Conservation (phyloP, 106 monocot species). For the Platanthera zijinensis region DNA sequence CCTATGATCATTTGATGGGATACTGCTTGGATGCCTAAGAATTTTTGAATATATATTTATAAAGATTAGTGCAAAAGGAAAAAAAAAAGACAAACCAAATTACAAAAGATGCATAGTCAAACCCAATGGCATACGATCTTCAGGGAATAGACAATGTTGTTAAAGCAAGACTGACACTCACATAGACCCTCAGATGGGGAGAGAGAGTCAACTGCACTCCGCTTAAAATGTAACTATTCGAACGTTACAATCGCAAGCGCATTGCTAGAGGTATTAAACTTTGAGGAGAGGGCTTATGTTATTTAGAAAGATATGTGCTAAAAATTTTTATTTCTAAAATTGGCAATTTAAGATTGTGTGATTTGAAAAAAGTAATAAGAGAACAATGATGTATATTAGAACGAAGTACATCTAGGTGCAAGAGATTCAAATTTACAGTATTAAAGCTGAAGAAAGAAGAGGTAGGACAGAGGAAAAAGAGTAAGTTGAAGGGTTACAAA, state of each 20-base stretch:
- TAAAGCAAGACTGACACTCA: not conserved
- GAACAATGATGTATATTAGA: not conserved
- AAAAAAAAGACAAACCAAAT: not conserved
- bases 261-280: not conserved
- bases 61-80: not conserved
- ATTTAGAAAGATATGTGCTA: not conserved
- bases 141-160: not conserved
- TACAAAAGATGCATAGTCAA: not conserved
- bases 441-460: not conserved
- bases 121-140: not conserved
- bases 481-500: not conserved
- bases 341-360: not conserved
- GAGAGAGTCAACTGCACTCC: not conserved
- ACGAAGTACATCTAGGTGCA: not conserved
- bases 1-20: not conserved
- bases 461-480: not conserved
- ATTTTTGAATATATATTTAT: not conserved
- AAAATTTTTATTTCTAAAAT: no score
- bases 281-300: not conserved
- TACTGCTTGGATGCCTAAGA: not conserved
- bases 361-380: not conserved
- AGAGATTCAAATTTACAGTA: not conserved
- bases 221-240: not conserved
- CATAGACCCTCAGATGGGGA: not conserved
- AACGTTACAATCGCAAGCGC: not conserved